Conservation (phyloP, 1,284 basidiomycete genomes). For the Cystobasidiaceae sp. region DNA sequence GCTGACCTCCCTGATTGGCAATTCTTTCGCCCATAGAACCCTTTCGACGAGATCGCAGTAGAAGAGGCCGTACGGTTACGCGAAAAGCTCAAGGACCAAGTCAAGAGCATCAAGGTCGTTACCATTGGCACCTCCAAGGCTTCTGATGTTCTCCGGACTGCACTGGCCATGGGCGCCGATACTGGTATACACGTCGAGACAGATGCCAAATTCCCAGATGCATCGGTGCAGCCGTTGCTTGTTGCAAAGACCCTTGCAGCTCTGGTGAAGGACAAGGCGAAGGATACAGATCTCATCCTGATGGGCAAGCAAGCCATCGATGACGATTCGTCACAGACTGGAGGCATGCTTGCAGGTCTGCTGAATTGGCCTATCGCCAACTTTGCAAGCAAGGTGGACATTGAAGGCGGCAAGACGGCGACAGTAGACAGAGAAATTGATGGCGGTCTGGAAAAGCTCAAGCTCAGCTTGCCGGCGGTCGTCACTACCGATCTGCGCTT, state of each 20-base stretch:
- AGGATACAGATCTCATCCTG: conserved; percentile 72
- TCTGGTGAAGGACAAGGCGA: conserved; percentile 64
- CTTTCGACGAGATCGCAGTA: conserved; percentile 95
- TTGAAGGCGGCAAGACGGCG: conserved; percentile 63
- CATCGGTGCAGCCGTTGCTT: conserved; percentile 72
- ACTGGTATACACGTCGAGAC: conserved; percentile 83
- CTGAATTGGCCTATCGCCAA: conserved; percentile 91
- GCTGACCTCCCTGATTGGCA: neutral
- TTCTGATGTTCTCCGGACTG: conserved; percentile 85
- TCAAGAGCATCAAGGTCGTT: conserved; percentile 82
- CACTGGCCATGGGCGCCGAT: conserved; percentile 97
- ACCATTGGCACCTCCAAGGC: conserved; percentile 90
- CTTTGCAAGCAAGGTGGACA: conserved; percentile 83
- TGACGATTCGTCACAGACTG: conserved; percentile 93
- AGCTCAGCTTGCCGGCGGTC: conserved; percentile 74
- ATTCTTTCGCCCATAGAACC: conserved; percentile 57
- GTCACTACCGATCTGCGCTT: conserved; percentile 84
- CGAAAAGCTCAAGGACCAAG: conserved; percentile 65
- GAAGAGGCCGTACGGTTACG: conserved; percentile 94
- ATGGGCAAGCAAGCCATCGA: conserved; percentile 99
- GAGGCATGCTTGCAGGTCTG: conserved; percentile 93
- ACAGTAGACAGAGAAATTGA: conserved; percentile 87
- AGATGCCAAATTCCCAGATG: conserved; percentile 57
- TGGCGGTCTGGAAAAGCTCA: conserved; percentile 81
- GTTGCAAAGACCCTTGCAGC: conserved; percentile 79